Base-by-base conservation (phyloP, 2,329 filamentous ascomycete genomes). In the Dactylellina parvicollis region DNA sequence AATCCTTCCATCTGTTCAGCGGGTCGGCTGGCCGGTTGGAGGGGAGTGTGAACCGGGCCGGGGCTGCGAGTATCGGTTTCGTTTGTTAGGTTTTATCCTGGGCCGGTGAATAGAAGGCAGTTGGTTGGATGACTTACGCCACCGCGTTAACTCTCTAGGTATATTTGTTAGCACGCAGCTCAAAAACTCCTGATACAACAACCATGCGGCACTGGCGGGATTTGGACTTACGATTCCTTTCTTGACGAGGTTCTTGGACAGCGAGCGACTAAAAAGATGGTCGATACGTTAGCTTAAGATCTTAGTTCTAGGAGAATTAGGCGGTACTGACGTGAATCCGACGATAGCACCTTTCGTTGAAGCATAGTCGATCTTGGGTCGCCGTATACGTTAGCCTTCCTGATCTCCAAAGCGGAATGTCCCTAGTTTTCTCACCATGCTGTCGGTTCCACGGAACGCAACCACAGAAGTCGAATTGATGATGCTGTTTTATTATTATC, bases 301-400 rank as follows among this genome's bases (percentile, higher is more conserved):
- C 9, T 49, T 18, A 7, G 8, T 9, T 54, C 5, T 38, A 16
- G 3, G 18, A 30, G 12, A 34, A n/a, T 30, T 12, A 30, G 14
- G n/a, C 1, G 20, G 7, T 22, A 0, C 52, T 54, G 18, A 67
- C 62, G 86, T 87, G 75, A 88, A 87, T 0, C 83, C 83, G 1
- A 83, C 82, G 64, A 88, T 86, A 22, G 86, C 85, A 4, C 85
- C 86, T 76, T 88, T 88, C 4, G 85, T 87, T 8, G 85, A 80
- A 1, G 83, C 81, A 75, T 87, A 88, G 77, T 88, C 86, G 1
- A 87, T 42, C 62, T 67, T 16, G 76, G 14, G 22, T 32, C 14
- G 10, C 34, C 28, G 12, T n/a, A 36, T 18, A 26, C 1, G 16
- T 34, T 18, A 61, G 14, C 24, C 20, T 32, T 3, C 3, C 7